Percentiles rank a stretch among this genome's conserved stretches.
Conservation (phyloP, 164 flowering plant species). For the Echeveria elegans region DNA sequence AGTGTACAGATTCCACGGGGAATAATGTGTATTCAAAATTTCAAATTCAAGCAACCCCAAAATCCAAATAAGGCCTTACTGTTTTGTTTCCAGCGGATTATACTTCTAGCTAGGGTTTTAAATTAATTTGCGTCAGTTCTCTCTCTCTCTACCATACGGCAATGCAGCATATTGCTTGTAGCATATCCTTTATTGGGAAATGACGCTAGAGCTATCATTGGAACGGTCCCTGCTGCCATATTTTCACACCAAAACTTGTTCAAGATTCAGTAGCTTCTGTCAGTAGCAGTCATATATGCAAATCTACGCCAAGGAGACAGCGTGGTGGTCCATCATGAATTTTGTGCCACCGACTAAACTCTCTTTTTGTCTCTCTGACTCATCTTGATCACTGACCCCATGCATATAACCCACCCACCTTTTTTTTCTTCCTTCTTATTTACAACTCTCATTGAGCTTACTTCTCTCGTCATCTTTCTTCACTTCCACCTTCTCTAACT, state of each 20-base stretch:
- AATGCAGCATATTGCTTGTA: background rate
- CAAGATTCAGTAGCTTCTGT: conserved; percentile 26
- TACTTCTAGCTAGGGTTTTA: background rate
- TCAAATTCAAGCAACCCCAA: background rate
- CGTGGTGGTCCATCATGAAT: conserved; percentile 16
- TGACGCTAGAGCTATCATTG: background rate
- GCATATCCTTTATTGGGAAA: conserved; percentile 6
- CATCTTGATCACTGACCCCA: background rate
- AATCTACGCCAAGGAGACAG: conserved; percentile 13
- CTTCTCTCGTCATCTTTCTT: conserved; percentile 1
- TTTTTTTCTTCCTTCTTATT: conserved; percentile 60
- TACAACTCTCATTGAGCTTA: conserved; percentile 18
- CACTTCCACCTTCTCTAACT: no score
- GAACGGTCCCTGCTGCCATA: background rate
- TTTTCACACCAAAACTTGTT: conserved; percentile 1
- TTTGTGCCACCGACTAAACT: conserved; percentile 27
- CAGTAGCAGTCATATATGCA: background rate
- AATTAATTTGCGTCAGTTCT: background rate
- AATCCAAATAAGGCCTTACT: background rate
- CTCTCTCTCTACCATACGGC: background rate
- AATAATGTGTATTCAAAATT: background rate
- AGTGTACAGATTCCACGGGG: no score
- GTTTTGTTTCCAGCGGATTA: background rate
- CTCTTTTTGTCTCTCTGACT: background rate
- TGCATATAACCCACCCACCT: no score